A percentile compares a stretch with the other conserved stretches of the same genome.
These are phyloP conservation scores for Psidium friedrichsthalianum DNA, from an alignment of 345 rosid species.

Conservation along the genomic window DNA sequence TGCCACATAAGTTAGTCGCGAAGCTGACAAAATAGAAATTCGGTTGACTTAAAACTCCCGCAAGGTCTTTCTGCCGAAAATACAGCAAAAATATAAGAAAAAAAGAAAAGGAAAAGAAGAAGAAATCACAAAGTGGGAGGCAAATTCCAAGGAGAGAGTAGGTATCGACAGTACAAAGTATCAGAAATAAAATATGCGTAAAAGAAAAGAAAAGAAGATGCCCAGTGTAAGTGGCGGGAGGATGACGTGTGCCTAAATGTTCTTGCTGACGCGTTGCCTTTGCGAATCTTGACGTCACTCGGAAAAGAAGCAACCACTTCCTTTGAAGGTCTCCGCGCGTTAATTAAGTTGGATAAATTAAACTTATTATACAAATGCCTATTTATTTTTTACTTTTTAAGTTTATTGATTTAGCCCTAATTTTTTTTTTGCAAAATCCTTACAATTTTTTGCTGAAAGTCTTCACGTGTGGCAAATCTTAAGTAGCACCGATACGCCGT, in stretches of 20 bases:
- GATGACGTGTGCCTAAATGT: no score
- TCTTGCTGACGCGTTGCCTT: background rate
- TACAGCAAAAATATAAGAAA: background rate
- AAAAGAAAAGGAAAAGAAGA: background rate
- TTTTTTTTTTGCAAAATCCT: background rate
- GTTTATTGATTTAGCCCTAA: background rate
- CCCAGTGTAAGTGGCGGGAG: no score
- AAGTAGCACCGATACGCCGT: no score
- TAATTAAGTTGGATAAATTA: background rate
- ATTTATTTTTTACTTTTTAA: background rate
- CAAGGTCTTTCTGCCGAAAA: background rate
- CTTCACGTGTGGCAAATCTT: fast-evolving
- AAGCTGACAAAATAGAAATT: background rate
- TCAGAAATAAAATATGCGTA: no score
- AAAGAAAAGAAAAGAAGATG: no score
- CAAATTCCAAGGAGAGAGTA: no score
- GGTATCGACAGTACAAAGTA: no score
- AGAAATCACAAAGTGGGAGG: background rate
- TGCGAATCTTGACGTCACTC: background rate
- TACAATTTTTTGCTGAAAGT: fast-evolving
- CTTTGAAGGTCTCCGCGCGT: background rate
- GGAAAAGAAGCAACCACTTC: no score
- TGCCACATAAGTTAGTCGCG: background rate
- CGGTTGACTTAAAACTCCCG: background rate
- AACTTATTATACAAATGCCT: background rate